Evolutionary conservation across 1,284 basidiomycete species (phyloP).

Genomic region (Melampsora americana): DNA sequence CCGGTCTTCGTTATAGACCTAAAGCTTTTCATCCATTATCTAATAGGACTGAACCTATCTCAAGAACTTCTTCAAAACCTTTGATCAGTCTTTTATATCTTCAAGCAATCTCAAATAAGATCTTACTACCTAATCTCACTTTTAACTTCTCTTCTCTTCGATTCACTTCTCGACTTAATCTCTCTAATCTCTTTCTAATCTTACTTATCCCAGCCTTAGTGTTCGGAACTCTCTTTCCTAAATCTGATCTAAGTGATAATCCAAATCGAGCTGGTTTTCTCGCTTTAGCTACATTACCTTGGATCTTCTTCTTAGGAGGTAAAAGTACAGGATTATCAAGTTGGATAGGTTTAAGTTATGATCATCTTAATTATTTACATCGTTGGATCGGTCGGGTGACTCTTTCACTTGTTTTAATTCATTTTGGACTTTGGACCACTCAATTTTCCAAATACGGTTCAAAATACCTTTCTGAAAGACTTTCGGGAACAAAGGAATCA

Average conservation of each 20-base stretch:
- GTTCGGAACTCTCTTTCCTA: neutral
- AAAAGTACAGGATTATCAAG: neutral
- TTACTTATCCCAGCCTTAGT: neutral
- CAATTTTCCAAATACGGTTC: neutral
- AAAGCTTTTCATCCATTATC: neutral
- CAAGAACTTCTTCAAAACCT: neutral
- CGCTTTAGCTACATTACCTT: neutral
- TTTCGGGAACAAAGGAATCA: neutral
- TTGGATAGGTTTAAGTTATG: neutral
- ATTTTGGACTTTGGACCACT: neutral
- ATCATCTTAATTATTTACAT: conserved; percentile 9
- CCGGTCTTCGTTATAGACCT: neutral
- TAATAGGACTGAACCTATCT: neutral
- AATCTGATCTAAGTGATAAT: neutral
- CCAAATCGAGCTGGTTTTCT: neutral
- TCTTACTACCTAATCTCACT: neutral
- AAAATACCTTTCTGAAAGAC: neutral
- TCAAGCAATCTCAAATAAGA: neutral
- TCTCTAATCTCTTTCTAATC: neutral
- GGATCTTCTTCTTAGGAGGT: neutral
- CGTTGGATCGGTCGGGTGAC: neutral
- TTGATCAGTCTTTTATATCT: neutral
- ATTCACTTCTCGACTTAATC: neutral
- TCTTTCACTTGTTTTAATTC: neutral
- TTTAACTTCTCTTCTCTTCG: neutral